A percentile compares a stretch with the other conserved stretches of the same genome.
These are phyloP conservation scores for Azolla pinnata DNA, from an alignment of 75 land plant species.

Conservation along the genomic window DNA sequence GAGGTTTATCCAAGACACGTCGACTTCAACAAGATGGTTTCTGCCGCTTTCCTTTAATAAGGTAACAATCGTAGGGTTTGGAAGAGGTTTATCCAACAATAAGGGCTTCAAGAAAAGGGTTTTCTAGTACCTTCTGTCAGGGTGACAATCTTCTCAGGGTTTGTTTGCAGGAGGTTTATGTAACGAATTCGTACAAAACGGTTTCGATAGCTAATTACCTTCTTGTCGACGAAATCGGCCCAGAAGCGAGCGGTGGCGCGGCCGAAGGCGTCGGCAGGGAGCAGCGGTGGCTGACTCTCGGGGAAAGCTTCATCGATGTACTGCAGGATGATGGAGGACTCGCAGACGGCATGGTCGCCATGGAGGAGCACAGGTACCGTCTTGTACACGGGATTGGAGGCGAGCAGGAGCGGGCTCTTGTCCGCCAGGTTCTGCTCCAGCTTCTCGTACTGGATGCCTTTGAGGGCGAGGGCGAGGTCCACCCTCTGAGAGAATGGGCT, in stretches of 20 bases:
- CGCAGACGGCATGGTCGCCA: conserved; percentile 18
- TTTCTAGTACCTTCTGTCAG: too few species aligned
- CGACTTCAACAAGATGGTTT: too few species aligned
- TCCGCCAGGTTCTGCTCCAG: conserved; percentile 8
- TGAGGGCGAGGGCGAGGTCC: conserved; percentile 5
- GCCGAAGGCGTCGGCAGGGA: conserved; percentile 18
- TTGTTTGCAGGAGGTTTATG: too few species aligned
- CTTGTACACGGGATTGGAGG: conserved; percentile 17
- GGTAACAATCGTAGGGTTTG: too few species aligned
- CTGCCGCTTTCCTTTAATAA: too few species aligned
- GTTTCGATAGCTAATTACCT: too few species aligned
- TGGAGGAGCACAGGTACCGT: conserved; percentile 1
- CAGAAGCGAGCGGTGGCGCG: conserved; percentile 25
- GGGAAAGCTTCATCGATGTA: conserved; percentile 24
- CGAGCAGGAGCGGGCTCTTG: conserved; percentile 17
- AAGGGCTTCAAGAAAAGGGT: too few species aligned
- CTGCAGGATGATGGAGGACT: conserved; percentile 17
- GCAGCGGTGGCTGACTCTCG: conserved; percentile 3
- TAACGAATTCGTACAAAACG: too few species aligned
- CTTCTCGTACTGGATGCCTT: conserved; percentile 8
- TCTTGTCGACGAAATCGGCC: conserved; percentile 30
- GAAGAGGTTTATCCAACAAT: too few species aligned
- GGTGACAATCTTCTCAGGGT: too few species aligned
- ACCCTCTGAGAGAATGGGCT: conserved; percentile 22
- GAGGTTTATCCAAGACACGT: too few species aligned